Percentiles rank a stretch among this genome's conserved stretches.
phyloP scores from a whole-genome alignment of 208 protist species.

The Leishmania martiniquensis region DNA sequence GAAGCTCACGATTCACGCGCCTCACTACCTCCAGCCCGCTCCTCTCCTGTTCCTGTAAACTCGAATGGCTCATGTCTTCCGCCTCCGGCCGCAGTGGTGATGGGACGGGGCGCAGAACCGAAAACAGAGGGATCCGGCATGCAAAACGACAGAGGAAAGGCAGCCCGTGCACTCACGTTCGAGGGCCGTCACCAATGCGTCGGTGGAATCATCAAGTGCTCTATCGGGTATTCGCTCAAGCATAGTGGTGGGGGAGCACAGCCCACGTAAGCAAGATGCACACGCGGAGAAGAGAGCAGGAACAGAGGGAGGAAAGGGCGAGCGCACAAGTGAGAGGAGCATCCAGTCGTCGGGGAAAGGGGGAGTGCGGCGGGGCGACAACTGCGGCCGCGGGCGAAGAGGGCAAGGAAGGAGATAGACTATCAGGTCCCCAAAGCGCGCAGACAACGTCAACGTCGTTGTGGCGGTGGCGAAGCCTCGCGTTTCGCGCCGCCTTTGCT shows the following conservation, averaged over 20 bases:
- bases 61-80: neutral
- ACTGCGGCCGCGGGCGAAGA: too few relatives aligned
- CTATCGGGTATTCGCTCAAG: neutral
- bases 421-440: too few relatives aligned
- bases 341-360: neutral
- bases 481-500: neutral
- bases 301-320: neutral
- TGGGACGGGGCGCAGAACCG: too few relatives aligned
- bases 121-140: neutral
- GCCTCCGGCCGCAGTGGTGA: too few relatives aligned
- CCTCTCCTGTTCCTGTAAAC: neutral
- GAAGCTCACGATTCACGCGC: constrained; percentile 24
- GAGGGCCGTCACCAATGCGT: neutral
- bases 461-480: neutral
- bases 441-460: neutral
- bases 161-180: neutral
- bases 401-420: too few relatives aligned
- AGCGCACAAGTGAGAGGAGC: neutral
- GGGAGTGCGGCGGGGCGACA: neutral
- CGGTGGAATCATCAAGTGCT: too few relatives aligned
- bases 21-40: neutral
- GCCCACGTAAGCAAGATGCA: neutral
- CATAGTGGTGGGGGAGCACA: too few relatives aligned
- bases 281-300: neutral
- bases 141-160: neutral